Conservation (phyloP, 1,284 basidiomycete species). For the Mycosarcoma maydis region DNA sequence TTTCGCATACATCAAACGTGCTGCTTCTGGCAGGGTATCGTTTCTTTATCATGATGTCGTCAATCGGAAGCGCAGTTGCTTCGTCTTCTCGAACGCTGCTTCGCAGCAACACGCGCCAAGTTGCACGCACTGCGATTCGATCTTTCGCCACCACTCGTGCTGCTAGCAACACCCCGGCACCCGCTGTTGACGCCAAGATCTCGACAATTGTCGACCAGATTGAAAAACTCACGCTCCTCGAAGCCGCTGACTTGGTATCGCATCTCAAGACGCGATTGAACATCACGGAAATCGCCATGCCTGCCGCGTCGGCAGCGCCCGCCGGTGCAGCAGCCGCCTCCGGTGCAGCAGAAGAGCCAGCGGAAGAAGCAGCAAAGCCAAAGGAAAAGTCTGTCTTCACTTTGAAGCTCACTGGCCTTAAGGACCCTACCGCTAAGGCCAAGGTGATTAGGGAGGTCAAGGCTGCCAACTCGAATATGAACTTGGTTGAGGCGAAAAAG, state of each 20-base stretch:
- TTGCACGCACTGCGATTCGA: slow-evolving; percentile 13
- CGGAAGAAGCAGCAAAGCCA: slow-evolving; percentile 83
- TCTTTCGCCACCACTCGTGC: slow-evolving; percentile 9
- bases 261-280: slow-evolving; percentile 93
- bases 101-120: slow-evolving; percentile 1
- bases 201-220: slow-evolving; percentile 91
- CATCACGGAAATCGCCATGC: slow-evolving; percentile 97
- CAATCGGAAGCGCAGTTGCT: slow-evolving; percentile 24
- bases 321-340: slow-evolving; percentile 22
- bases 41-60: slow-evolving; percentile 9
- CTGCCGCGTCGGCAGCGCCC: slow-evolving; percentile 74
- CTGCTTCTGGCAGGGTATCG: no score
- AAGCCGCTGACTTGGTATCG: slow-evolving; percentile 95
- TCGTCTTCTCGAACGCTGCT: slow-evolving; percentile 23
- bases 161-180: slow-evolving; percentile 17
- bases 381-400: slow-evolving; percentile 99
- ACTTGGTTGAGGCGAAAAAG: slow-evolving; percentile 84
- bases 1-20: no score
- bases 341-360: slow-evolving; percentile 67
- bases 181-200: slow-evolving; percentile 73
- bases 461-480: slow-evolving; percentile 70
- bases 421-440: slow-evolving; percentile 73
- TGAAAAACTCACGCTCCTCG: slow-evolving; percentile 85
- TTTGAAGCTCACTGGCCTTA: slow-evolving; percentile 72
- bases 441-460: slow-evolving; percentile 99